Conservation (phyloP, 257 asterid genomes). For the Thymus quinquecostatus region DNA sequence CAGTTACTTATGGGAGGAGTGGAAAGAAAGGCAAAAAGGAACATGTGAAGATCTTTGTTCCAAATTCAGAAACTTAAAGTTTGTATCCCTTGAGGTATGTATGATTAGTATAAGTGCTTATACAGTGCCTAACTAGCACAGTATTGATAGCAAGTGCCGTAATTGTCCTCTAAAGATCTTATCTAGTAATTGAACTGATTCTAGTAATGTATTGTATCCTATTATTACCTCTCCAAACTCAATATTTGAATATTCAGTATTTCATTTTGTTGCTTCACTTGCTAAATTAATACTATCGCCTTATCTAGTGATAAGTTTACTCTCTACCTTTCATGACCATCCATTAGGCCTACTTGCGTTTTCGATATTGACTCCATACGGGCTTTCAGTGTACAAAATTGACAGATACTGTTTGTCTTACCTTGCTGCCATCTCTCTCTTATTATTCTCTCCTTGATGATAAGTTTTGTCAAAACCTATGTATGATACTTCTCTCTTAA, state of each 20-base stretch:
- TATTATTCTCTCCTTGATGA: neutral
- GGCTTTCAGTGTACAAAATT: neutral
- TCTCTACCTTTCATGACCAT: neutral
- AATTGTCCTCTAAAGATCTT: conserved; percentile 19
- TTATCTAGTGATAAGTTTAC: conserved; percentile 1
- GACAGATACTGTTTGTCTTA: neutral
- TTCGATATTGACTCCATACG: neutral
- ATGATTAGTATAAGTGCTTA: neutral
- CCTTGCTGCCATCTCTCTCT: neutral
- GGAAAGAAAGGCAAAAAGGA: conserved; percentile 84
- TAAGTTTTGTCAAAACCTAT: neutral
- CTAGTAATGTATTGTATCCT: neutral
- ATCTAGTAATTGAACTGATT: conserved; percentile 18
- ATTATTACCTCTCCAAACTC: neutral
- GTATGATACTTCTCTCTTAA: neutral
- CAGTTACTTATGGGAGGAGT: conserved; percentile 97
- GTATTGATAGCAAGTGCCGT: neutral
- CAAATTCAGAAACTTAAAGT: conserved; percentile 72
- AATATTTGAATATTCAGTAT: neutral
- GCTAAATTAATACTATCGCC: neutral
- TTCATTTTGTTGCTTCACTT: neutral
- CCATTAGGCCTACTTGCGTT: conserved; percentile 13
- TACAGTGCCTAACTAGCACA: conserved; percentile 4
- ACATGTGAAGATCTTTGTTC: conserved; percentile 58
- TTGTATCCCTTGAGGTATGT: conserved; percentile 79